Conservation (phyloP, 768 basidiomycete species). For the Neoboletus magnificus region DNA sequence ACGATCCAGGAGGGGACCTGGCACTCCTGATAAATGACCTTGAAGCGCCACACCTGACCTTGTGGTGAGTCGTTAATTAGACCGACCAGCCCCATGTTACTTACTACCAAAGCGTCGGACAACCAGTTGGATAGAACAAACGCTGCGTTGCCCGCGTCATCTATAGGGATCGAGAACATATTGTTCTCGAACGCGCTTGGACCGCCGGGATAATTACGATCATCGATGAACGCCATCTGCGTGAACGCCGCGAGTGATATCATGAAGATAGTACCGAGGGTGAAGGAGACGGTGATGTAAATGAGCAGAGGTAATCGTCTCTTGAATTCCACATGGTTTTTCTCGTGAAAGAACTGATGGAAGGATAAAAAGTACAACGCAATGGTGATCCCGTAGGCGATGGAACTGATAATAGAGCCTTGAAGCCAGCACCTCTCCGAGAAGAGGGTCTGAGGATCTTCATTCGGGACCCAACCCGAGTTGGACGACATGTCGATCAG, state of each 20-base stretch:
- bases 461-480: slow-evolving; percentile 16
- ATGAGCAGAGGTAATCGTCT: slow-evolving; percentile 4
- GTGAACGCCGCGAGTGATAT: slow-evolving; percentile 18
- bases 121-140: not conserved
- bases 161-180: slow-evolving; percentile 21
- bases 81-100: not conserved
- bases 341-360: not conserved
- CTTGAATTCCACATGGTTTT: slow-evolving; percentile 1
- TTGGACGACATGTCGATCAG: slow-evolving; percentile 11
- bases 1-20: slow-evolving; percentile 2
- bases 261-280: slow-evolving; percentile 17
- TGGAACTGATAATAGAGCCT: slow-evolving; percentile 4
- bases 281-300: slow-evolving; percentile 8
- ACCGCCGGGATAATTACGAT: slow-evolving; percentile 33
- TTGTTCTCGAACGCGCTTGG: slow-evolving; percentile 23
- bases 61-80: not conserved
- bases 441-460: slow-evolving; percentile 11
- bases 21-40: slow-evolving; percentile 12
- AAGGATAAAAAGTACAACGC: slow-evolving; percentile 5
- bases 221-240: slow-evolving; percentile 30
- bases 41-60: slow-evolving; percentile 17
- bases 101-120: slow-evolving; percentile 12
- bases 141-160: slow-evolving; percentile 5
- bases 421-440: slow-evolving; percentile 22
- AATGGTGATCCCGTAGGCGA: slow-evolving; percentile 7